Conservation (phyloP, 441 rosid species). For the Arabidopsis lyrata region DNA sequence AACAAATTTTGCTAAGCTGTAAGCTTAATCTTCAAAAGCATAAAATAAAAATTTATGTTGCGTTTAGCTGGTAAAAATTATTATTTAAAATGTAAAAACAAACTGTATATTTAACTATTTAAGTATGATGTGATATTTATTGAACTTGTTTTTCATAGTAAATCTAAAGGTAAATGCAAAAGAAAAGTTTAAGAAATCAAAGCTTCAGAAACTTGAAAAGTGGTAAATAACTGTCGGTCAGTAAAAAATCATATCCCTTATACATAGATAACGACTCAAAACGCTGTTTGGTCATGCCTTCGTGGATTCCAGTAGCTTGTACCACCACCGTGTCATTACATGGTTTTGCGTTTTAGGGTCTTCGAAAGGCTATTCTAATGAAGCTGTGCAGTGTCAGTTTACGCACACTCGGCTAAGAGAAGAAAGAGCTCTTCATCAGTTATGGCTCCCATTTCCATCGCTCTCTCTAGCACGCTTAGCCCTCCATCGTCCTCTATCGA, state of each 20-base stretch:
- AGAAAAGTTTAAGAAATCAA: not conserved
- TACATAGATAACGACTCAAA: slow-evolving; percentile 10
- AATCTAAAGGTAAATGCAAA: not conserved
- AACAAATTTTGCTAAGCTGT: not conserved
- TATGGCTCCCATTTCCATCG: slow-evolving; percentile 94
- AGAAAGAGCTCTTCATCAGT: slow-evolving; percentile 84
- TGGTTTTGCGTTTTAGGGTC: slow-evolving; percentile 19
- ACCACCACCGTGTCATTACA: slow-evolving; percentile 12
- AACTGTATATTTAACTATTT: no score
- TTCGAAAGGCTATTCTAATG: not conserved
- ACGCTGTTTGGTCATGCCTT: not conserved
- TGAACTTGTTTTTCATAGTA: no score
- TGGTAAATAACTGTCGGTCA: not conserved
- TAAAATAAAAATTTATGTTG: not conserved
- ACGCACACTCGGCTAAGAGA: slow-evolving; percentile 66
- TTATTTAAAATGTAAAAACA: no score
- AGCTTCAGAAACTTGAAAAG: not conserved
- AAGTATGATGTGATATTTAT: no score
- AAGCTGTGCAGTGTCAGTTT: slow-evolving; percentile 8
- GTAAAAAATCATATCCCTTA: not conserved
- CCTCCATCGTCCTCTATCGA: slow-evolving; percentile 79
- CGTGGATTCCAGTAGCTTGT: slow-evolving; percentile 2
- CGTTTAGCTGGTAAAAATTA: no score
- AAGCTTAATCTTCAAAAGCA: not conserved
- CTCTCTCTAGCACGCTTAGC: slow-evolving; percentile 76